phyloP scores from a whole-genome alignment of 176 grass and related monocot species.

The Oryza punctata region DNA sequence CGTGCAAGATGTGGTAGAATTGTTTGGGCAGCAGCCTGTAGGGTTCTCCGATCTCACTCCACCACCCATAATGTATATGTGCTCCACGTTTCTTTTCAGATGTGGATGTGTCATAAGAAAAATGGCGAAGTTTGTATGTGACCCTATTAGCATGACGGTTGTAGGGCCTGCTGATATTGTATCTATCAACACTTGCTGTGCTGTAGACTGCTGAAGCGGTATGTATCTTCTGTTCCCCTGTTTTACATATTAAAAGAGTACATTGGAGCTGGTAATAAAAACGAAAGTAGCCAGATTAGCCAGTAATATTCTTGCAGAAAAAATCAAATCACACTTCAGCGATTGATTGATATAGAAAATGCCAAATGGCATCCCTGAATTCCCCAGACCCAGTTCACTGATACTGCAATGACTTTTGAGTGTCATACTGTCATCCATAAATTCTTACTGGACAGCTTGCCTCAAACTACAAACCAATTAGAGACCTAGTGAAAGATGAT shows the following conservation, averaged over 20 bases:
- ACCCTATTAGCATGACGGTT: conserved; percentile 64
- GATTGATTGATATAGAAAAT: conserved; percentile 9
- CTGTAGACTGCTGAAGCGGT: conserved; percentile 60
- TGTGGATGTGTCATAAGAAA: conserved; percentile 78
- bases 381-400: not conserved
- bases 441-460: not conserved
- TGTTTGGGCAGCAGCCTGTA: conserved; percentile 68
- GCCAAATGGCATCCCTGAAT: not conserved
- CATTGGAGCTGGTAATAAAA: conserved; percentile 7
- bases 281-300: conserved; percentile 3
- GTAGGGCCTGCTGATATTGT: conserved; percentile 73
- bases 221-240: conserved; percentile 79
- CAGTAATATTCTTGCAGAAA: not conserved
- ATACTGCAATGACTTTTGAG: not conserved
- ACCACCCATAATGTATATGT: conserved; percentile 95
- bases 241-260: conserved; percentile 20
- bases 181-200: conserved; percentile 68
- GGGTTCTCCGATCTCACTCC: conserved; percentile 77
- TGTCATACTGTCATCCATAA: not conserved
- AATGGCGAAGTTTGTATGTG: conserved; percentile 74
- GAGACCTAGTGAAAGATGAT: no score
- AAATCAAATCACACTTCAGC: not conserved
- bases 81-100: conserved; percentile 76
- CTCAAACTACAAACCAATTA: not conserved
- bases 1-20: conserved; percentile 49